Percentiles rank a stretch among this genome's conserved stretches.
These are phyloP conservation scores for Cryptococcus sp. DNA, from an alignment of 1,284 basidiomycete genomes.

Conservation along the genomic window DNA sequence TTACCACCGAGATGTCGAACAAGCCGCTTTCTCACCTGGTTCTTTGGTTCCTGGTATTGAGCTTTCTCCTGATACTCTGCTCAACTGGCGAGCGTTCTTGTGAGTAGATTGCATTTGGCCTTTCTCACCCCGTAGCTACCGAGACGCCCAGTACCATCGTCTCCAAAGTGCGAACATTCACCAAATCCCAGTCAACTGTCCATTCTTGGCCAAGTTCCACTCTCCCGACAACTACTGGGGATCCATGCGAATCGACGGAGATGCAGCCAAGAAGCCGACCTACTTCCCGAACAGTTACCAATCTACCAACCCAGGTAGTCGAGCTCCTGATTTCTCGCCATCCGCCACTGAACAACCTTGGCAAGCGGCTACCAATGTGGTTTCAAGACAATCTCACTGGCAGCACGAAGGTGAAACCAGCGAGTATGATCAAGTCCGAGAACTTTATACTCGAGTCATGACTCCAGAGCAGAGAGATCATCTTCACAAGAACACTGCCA, in stretches of 20 bases:
- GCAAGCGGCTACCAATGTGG: conserved; percentile 36
- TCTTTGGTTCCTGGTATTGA: conserved; percentile 43
- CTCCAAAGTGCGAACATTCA: conserved; percentile 37
- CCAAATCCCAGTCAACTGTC: conserved; percentile 39
- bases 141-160: conserved; percentile 37
- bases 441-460: conserved; percentile 30
- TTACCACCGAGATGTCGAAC: conserved; percentile 43
- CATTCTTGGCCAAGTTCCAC: conserved; percentile 30
- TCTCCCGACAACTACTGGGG: conserved; percentile 42
- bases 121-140: conserved; percentile 7
- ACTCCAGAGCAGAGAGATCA: conserved; percentile 29
- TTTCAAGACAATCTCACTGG: conserved; percentile 1
- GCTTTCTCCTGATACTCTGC: conserved; percentile 35
- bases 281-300: conserved; percentile 43
- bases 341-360: conserved; percentile 28
- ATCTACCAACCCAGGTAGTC: conserved; percentile 22
- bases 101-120: too few relatives aligned
- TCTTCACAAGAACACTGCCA: conserved; percentile 39
- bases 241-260: conserved; percentile 37
- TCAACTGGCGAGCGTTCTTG: conserved; percentile 39
- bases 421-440: too few relatives aligned
- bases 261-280: conserved; percentile 28
- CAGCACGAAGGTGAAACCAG: too few relatives aligned
- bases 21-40: conserved; percentile 43
- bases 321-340: conserved; percentile 27